Base-by-base conservation (phyloP, 805 yeast species). In the Hanseniaspora valbyensis region DNA sequence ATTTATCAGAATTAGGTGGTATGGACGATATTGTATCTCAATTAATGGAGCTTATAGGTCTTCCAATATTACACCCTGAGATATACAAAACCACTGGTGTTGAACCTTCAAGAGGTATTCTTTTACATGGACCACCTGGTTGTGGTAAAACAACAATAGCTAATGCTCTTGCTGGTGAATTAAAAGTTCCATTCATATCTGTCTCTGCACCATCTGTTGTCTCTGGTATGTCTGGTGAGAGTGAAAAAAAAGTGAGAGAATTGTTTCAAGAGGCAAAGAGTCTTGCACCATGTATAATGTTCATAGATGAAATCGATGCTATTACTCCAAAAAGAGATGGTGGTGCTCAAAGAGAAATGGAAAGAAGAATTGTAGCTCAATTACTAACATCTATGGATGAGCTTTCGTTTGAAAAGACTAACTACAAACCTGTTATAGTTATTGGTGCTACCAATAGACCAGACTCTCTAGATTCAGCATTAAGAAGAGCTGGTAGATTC, bases 151-250 rank as follows among this genome's bases (percentile, higher is more conserved):
- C 98, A 0, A 82, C 95, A 39, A 80, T 92, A 49, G 98, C 98
- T 2, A 88, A 88, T 64, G 96, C 97, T 0, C 69, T 92, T 21
- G 98, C 98, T 1, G 95, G 95, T 26, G 95, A 90, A 61, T 72
- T 92, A 29, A 83, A 87, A 57, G 95, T 92, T 0, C 96, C 97
- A 0, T 92, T 92, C 61, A 78, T 92, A 16, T 81, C 83, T 41
- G 74, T 92, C 1, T 83, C 95, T 25, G 97, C 98, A 0, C 98
- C 98, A 1, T 82, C 95, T 2, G 86, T 92, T 8, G 97, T 92
- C 0, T 85, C 95, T 54, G 98, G 98, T 4, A 92, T 92, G 97
- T 86, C 95, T n/a, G 98, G 98, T 39, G 98, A 92, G 64, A 80
- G 90, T 55, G 98, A 92, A 64, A 92, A 92, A 70, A 89, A 90